Base-by-base conservation (phyloP, 2,329 filamentous ascomycete species). In the Penicillium sp. region DNA sequence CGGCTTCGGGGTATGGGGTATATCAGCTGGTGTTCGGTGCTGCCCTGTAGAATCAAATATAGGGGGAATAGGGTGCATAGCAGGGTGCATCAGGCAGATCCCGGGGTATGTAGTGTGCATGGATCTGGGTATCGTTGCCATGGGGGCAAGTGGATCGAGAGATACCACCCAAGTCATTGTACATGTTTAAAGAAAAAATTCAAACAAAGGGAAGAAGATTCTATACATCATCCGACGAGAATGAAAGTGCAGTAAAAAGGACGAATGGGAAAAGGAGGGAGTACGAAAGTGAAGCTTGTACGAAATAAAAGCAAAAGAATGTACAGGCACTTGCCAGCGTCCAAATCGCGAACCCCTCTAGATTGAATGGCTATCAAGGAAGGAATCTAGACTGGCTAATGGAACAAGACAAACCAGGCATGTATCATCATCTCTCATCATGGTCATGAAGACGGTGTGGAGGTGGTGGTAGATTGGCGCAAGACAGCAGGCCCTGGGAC, bases 351-450 rank as follows among this genome's bases (percentile, higher is more conserved):
- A 63, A 55, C 50, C 58, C 55, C 53, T 65, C 62, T 68, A 65
- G 62, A 70, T 70, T 68, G 56, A 59, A 66, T 63, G 61, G 18
- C 65, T 68, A 70, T 66, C 65, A 51, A 63, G 57, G 63, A 63
- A 58, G 58, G 60, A 57, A 61, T 63, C 66, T 67, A 67, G 65
- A 66, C 60, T 69, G 64, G 69, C 68, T 71, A 71, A 70, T 69
- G 48, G 57, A 67, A 68, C 60, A 56, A 44, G 43, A 51, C 52
- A 68, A 64, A 67, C 61, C 60, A 70, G 64, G 68, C 67, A 71
- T 71, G 70, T 70, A 71, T 73, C 71, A 73, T 74, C 71, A 74
- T 74, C 72, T 72, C 71, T 74, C 72, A 73, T 74, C 71, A 74
- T 64, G 68, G 71, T 73, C 71, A 64, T 74, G 57, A 73, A 72